Evolutionary conservation across 2,329 filamentous ascomycete genomes (phyloP).

Genomic region (Colletotrichum salicis): DNA sequence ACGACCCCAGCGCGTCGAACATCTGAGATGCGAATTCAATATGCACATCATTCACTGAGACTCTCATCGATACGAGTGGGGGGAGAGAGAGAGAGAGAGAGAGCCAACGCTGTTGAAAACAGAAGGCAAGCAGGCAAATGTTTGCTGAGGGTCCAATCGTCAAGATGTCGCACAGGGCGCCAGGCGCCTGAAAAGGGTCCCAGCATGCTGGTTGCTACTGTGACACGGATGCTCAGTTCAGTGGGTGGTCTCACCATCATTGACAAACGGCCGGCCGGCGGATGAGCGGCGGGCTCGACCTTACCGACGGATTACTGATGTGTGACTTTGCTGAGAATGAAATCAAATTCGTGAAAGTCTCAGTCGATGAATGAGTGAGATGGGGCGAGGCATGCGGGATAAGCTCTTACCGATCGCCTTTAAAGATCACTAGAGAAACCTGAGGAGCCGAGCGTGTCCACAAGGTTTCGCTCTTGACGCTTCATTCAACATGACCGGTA

Average conservation of each 20-base stretch:
- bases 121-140: not conserved
- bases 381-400: not conserved
- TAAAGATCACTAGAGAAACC: not conserved
- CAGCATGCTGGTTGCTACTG: constrained; percentile 1
- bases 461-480: not conserved
- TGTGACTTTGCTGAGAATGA: not conserved
- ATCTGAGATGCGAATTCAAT: not conserved
- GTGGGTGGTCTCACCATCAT: not conserved
- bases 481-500: not conserved
- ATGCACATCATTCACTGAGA: not conserved
- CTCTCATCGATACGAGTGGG: not conserved
- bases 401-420: not conserved
- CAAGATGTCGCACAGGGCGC: constrained; percentile 7
- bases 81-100: too few species aligned
- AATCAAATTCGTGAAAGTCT: not conserved
- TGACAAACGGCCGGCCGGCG: not conserved
- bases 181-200: not conserved
- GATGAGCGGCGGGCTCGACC: not conserved
- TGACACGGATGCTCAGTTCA: not conserved
- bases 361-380: not conserved
- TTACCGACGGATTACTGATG: not conserved
- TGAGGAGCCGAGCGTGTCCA: not conserved
- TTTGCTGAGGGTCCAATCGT: not conserved
- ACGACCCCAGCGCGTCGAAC: not conserved
- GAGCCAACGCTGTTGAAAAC: not conserved